These are phyloP conservation scores for Aspergillus quadrilineatus DNA, from an alignment of 2,329 filamentous ascomycete species.

Conservation along the genomic window DNA sequence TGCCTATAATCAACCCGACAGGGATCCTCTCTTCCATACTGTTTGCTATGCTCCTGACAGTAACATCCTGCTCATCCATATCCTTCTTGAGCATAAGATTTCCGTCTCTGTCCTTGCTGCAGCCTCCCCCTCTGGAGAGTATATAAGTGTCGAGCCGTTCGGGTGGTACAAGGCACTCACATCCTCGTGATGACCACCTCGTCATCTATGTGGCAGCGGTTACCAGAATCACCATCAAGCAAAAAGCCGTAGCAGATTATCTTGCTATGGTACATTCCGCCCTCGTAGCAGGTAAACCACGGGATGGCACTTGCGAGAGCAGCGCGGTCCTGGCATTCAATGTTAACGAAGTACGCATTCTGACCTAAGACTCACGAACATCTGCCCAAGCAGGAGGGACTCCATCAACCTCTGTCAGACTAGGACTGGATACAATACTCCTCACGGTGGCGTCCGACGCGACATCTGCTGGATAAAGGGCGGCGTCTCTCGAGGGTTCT, in stretches of 20 bases:
- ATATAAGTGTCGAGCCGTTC: constrained; percentile 12
- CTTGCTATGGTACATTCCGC: constrained; percentile 55
- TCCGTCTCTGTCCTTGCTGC: constrained; percentile 48
- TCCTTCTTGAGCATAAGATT: constrained; percentile 50
- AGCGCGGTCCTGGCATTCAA: constrained; percentile 33
- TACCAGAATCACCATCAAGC: constrained; percentile 55
- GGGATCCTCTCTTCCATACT: constrained; percentile 50
- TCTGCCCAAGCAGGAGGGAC: constrained; percentile 58
- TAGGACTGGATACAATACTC: neutral
- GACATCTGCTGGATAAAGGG: neutral
- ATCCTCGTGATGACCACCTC: constrained; percentile 64
- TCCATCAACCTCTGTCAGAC: constrained; percentile 20
- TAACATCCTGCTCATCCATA: constrained; percentile 37
- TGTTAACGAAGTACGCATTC: neutral
- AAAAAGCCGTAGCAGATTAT: constrained; percentile 58
- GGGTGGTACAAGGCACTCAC: constrained; percentile 41
- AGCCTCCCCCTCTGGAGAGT: constrained; percentile 53
- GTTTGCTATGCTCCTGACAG: constrained; percentile 45
- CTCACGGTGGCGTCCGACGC: neutral
- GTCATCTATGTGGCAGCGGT: constrained; percentile 58
- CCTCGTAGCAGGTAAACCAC: constrained; percentile 63
- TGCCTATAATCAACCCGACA: constrained; percentile 58
- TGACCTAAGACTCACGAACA: constrained; percentile 15
- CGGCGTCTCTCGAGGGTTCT: neutral
- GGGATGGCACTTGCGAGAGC: constrained; percentile 63